These are phyloP conservation scores for Microdochium paspali DNA, from an alignment of 2,329 filamentous ascomycete species.

Conservation along the genomic window DNA sequence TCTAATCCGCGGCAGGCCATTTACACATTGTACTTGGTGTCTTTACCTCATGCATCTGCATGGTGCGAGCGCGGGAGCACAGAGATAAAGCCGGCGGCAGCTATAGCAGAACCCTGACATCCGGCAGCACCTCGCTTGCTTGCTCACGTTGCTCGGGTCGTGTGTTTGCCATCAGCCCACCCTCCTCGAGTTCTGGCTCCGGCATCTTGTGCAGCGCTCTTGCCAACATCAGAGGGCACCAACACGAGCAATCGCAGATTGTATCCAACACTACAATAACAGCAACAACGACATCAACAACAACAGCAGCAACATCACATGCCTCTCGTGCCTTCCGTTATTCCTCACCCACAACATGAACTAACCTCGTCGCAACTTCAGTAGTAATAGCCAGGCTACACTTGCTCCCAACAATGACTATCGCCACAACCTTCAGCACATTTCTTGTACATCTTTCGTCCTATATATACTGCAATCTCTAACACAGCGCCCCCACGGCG, in stretches of 20 bases:
- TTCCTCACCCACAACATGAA: too few relatives aligned
- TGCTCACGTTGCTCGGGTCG: slow-evolving; percentile 1
- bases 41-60: too few relatives aligned
- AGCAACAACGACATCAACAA: neutral
- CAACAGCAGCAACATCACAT: neutral
- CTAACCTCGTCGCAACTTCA: too few relatives aligned
- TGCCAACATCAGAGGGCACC: neutral
- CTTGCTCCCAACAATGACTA: neutral
- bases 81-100: too few relatives aligned
- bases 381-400: neutral
- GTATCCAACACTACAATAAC: too few relatives aligned
- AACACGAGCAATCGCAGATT: neutral
- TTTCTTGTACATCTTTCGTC: neutral
- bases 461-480: neutral
- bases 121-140: neutral
- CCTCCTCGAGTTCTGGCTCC: neutral
- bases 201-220: neutral
- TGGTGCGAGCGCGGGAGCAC: too few relatives aligned
- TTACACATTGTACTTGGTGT: too few relatives aligned
- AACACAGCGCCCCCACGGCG: neutral
- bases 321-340: neutral
- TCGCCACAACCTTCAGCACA: neutral
- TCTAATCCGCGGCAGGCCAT: too few relatives aligned
- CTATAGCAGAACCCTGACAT: too few relatives aligned
- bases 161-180: slow-evolving; percentile 5